phyloP scores from a whole-genome alignment of 306 rosid species.

The Hippophae gyantsensis region DNA sequence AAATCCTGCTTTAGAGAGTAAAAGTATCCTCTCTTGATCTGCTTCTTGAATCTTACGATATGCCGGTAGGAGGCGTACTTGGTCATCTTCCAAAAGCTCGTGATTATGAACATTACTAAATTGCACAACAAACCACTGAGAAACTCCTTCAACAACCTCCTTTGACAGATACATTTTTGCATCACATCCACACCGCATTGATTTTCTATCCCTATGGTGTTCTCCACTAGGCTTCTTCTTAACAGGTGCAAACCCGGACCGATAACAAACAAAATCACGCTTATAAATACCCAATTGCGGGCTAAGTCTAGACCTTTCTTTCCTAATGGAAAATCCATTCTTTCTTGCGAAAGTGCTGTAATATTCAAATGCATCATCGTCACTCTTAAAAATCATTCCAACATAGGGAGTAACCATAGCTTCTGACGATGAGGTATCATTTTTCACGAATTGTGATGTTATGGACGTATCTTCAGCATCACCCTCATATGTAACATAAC shows the following conservation, averaged over 20 bases:
- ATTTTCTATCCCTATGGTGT: conserved; percentile 87
- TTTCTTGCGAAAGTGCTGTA: conserved; percentile 80
- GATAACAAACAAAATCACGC: conserved; percentile 92
- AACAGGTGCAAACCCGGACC: conserved; percentile 82
- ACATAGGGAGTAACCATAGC: conserved; percentile 82
- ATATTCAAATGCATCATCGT: conserved; percentile 86
- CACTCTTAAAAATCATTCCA: conserved; percentile 88
- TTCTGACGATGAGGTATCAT: conserved; percentile 34
- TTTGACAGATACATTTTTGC: conserved; percentile 87
- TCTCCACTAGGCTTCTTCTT: conserved; percentile 81
- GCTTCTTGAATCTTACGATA: conserved; percentile 86
- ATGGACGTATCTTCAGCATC: conserved; percentile 52
- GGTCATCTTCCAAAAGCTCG: conserved; percentile 92
- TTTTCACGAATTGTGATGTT: conserved; percentile 46
- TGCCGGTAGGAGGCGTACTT: conserved; percentile 85
- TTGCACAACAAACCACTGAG: conserved; percentile 89
- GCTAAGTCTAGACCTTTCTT: conserved; percentile 85
- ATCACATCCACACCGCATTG: conserved; percentile 91
- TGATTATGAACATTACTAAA: conserved; percentile 89
- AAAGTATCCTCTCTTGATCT: conserved; percentile 81
- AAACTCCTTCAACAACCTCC: conserved; percentile 77
- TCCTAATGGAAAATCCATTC: conserved; percentile 82
- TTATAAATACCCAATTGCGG: conserved; percentile 87
- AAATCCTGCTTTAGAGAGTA: conserved; percentile 90
- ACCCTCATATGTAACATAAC: conserved; percentile 62